phyloP scores from a whole-genome alignment of 2,329 filamentous ascomycete genomes.

The Penicillium sp. region DNA sequence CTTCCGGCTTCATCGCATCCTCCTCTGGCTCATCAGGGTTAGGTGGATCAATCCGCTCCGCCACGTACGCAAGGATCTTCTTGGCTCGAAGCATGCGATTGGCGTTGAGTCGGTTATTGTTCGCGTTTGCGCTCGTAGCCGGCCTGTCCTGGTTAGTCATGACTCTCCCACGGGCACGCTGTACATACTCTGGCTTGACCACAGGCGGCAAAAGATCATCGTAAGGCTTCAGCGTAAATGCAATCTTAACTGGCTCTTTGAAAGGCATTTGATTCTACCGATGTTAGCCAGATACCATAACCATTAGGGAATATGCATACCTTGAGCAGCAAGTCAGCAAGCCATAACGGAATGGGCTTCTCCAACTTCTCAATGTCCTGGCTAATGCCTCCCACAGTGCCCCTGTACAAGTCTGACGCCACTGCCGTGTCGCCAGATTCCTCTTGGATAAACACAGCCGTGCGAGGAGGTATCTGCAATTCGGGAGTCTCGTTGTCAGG shows the following conservation, averaged over 20 bases:
- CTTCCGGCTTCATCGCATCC: slow-evolving; percentile 64
- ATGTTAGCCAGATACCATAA: no score
- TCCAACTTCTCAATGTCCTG: slow-evolving; percentile 74
- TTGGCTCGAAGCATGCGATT: slow-evolving; percentile 93
- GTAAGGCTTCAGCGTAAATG: slow-evolving; percentile 82
- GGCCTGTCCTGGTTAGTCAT: slow-evolving; percentile 12
- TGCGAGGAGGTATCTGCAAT: slow-evolving; percentile 40
- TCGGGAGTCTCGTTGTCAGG: slow-evolving; percentile 39
- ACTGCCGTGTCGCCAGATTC: slow-evolving; percentile 55
- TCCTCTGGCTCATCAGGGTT: slow-evolving; percentile 52
- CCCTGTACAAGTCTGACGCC: slow-evolving; percentile 78
- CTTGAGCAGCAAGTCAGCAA: slow-evolving; percentile 73
- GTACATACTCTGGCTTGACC: slow-evolving; percentile 58
- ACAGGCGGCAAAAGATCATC: slow-evolving; percentile 66
- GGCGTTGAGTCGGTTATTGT: slow-evolving; percentile 67
- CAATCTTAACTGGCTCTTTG: slow-evolving; percentile 95
- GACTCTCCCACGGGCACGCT: no score
- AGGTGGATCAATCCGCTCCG: slow-evolving; percentile 74
- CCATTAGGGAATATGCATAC: slow-evolving; percentile 35
- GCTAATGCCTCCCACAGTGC: slow-evolving; percentile 69
- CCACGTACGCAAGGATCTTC: slow-evolving; percentile 87
- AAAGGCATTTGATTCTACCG: slow-evolving; percentile 68
- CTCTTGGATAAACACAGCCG: slow-evolving; percentile 57
- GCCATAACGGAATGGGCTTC: slow-evolving; percentile 78
- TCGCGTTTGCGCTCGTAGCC: slow-evolving; percentile 17